Evolutionary conservation across 805 yeast genomes (phyloP).

Genomic region (Candida stauntonica): DNA sequence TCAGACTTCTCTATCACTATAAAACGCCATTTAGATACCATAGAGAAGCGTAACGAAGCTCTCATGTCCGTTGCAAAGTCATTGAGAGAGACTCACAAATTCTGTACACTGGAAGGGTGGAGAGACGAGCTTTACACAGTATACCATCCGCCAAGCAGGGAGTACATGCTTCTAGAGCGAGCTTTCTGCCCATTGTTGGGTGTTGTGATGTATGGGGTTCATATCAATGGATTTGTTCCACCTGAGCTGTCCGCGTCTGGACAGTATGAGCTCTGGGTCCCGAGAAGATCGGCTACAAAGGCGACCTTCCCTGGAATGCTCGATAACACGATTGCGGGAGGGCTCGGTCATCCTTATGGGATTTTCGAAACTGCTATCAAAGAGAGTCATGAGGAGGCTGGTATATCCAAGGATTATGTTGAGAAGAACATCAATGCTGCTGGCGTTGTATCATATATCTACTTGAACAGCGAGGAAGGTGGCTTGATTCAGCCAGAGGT

Average conservation of each 20-base stretch:
- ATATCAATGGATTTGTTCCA: constrained; percentile 73
- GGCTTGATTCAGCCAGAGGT: constrained; percentile 86
- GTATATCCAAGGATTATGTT: constrained; percentile 53
- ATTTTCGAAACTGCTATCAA: constrained; percentile 73
- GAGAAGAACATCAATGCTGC: constrained; percentile 38
- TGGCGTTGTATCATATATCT: constrained; percentile 71
- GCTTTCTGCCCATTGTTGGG: constrained; percentile 81
- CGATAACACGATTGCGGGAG: constrained; percentile 96
- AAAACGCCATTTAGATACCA: constrained; percentile 29
- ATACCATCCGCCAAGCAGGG: constrained; percentile 47
- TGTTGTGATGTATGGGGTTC: constrained; percentile 86
- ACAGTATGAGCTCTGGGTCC: constrained; percentile 69
- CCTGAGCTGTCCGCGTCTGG: constrained; percentile 36
- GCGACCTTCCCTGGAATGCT: constrained; percentile 88
- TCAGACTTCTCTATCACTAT: constrained; percentile 27
- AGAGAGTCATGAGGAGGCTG: constrained; percentile 91
- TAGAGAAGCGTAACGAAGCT: constrained; percentile 37
- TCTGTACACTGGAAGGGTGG: constrained; percentile 64
- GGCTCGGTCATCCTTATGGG: constrained; percentile 78
- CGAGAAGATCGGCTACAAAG: constrained; percentile 71
- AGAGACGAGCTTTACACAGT: constrained; percentile 78
- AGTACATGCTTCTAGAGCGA: constrained; percentile 73
- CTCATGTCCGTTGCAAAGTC: constrained; percentile 40
- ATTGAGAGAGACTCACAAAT: constrained; percentile 34
- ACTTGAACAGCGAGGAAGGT: constrained; percentile 37